Evolutionary conservation across 352 stramenopile genomes (phyloP).

Genomic region (Achlya hypogyna): DNA sequence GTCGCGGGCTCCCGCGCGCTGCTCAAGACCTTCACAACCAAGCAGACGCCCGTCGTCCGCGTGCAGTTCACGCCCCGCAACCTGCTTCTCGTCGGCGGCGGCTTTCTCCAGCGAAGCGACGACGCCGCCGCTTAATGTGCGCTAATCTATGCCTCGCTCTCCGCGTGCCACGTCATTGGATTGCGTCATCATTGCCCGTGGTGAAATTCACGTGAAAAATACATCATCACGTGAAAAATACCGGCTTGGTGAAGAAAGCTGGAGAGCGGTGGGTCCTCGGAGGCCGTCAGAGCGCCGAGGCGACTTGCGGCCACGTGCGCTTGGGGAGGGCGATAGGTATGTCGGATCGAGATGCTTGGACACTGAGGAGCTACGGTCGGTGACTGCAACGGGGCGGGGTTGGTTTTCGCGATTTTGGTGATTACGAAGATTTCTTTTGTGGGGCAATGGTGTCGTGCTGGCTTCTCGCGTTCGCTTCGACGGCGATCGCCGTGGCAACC

Average conservation of each 20-base stretch:
- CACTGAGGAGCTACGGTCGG: no score
- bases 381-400: no score
- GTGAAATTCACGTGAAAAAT: neutral
- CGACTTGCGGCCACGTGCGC: no score
- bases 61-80: constrained; percentile 79
- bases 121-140: neutral
- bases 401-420: no score
- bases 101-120: neutral
- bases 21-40: constrained; percentile 77
- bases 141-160: neutral
- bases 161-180: neutral
- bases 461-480: neutral
- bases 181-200: neutral
- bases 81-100: constrained; percentile 57
- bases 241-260: no score
- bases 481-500: neutral
- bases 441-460: neutral
- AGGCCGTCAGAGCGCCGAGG: no score
- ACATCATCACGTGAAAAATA: neutral
- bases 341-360: no score
- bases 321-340: no score
- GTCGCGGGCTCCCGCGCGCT: constrained; percentile 41
- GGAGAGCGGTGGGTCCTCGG: no score
- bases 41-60: constrained; percentile 76
- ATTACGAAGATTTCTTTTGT: neutral